phyloP scores from a whole-genome alignment of 1,284 basidiomycete genomes.

The Acaromyces ingoldii region DNA sequence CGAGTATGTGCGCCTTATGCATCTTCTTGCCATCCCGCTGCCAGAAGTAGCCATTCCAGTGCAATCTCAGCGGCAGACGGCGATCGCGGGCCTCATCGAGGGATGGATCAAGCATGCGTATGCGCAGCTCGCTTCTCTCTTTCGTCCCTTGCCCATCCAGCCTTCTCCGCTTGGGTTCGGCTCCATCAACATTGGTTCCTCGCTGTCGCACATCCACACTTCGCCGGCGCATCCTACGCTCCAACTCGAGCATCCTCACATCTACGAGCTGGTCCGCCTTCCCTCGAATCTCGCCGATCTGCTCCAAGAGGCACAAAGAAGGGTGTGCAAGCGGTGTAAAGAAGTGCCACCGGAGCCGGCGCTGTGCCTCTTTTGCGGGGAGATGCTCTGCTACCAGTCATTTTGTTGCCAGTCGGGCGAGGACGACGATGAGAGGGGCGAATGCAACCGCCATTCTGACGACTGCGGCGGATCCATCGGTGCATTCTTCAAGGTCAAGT shows the following conservation, averaged over 20 bases:
- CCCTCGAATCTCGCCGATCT: constrained; percentile 78
- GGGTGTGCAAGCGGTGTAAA: constrained; percentile 69
- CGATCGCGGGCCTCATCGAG: constrained; percentile 44
- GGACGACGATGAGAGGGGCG: constrained; percentile 57
- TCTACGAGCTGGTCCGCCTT: constrained; percentile 78
- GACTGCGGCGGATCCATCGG: constrained; percentile 89
- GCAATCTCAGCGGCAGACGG: constrained; percentile 38
- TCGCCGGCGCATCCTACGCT: constrained; percentile 54
- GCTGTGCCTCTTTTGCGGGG: constrained; percentile 85
- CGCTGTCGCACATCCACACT: constrained; percentile 24
- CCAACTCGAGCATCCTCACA: constrained; percentile 68
- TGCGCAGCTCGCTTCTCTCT: constrained; percentile 42
- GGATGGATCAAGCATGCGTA: constrained; percentile 51
- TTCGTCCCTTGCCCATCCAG: constrained; percentile 46
- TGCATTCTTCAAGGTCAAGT: constrained; percentile 84
- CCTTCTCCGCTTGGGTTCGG: constrained; percentile 17
- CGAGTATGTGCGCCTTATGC: constrained; percentile 41
- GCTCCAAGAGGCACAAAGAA: constrained; percentile 67
- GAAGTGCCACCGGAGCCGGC: constrained; percentile 80
- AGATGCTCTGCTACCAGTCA: constrained; percentile 81
- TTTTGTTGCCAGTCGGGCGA: constrained; percentile 82
- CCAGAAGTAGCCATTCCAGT: constrained; percentile 39
- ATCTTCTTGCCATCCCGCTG: constrained; percentile 30
- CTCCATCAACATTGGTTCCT: constrained; percentile 11
- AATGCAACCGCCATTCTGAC: constrained; percentile 92